phyloP scores from a whole-genome alignment of 495 filamentous ascomycete species.

The Cercophora newfieldiana region DNA sequence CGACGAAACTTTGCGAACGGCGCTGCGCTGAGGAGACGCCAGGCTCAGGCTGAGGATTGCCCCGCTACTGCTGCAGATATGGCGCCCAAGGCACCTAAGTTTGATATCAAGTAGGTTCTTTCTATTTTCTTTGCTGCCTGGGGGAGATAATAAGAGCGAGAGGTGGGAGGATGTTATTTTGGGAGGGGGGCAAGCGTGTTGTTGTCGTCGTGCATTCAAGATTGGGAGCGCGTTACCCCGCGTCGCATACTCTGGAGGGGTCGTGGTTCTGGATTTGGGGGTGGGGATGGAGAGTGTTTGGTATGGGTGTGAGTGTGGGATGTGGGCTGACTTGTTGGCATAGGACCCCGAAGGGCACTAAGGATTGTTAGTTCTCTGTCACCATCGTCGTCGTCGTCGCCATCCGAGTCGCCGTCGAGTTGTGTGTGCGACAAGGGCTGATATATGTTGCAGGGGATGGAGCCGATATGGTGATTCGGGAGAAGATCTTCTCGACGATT shows the following conservation, averaged over 20 bases:
- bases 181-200: not conserved
- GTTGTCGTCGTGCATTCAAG: not conserved
- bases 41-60: slow-evolving; percentile 4
- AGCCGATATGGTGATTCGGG: slow-evolving; percentile 72
- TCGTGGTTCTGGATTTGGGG: not conserved
- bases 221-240: not conserved
- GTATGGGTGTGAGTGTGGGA: not conserved
- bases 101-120: slow-evolving; percentile 44
- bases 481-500: slow-evolving; percentile 82
- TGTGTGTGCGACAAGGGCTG: slow-evolving; percentile 9
- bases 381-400: slow-evolving; percentile 15
- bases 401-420: slow-evolving; percentile 28
- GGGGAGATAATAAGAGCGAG: not conserved
- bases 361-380: slow-evolving; percentile 37
- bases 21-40: not conserved
- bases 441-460: slow-evolving; percentile 55
- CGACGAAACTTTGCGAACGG: not conserved
- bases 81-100: slow-evolving; percentile 46
- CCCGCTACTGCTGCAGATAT: slow-evolving; percentile 24
- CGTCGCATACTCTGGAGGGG: not conserved
- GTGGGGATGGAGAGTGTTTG: not conserved
- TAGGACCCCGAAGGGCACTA: slow-evolving; percentile 47
- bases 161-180: not conserved
- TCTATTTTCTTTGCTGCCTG: not conserved
- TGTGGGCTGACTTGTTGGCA: not conserved